These are phyloP conservation scores for Ilex asprella DNA, from an alignment of 257 asterid species.

Conservation along the genomic window DNA sequence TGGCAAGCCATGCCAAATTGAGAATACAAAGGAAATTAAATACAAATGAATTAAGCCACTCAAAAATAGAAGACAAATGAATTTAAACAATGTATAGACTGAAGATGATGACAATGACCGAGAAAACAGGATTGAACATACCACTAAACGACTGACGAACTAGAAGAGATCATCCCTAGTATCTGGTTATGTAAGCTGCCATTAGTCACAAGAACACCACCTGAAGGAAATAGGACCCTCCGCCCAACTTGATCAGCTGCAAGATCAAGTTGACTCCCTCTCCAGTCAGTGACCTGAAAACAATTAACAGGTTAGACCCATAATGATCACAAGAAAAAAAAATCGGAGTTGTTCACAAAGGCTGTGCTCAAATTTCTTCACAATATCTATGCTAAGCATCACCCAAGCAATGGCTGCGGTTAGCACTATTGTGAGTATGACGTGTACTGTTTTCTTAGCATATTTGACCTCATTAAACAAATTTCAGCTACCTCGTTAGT, in stretches of 20 bases:
- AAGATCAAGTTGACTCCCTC: conserved; percentile 56
- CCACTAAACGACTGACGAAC: conserved; percentile 21
- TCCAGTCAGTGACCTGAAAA: conserved; percentile 84
- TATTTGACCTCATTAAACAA: too few relatives aligned
- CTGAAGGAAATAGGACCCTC: conserved; percentile 61
- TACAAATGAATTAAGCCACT: neutral
- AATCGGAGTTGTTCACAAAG: too few relatives aligned
- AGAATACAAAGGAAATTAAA: too few relatives aligned
- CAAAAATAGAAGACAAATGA: neutral
- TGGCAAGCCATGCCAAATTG: too few relatives aligned
- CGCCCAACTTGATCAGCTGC: conserved; percentile 59
- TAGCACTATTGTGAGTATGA: too few relatives aligned
- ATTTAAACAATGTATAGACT: too few relatives aligned
- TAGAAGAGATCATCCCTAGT: conserved; percentile 46
- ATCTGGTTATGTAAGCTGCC: conserved; percentile 44
- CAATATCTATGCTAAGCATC: neutral
- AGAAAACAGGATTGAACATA: too few relatives aligned
- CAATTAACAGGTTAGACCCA: neutral
- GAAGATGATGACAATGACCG: neutral
- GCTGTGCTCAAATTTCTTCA: too few relatives aligned
- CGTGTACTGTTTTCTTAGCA: too few relatives aligned
- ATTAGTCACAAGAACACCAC: conserved; percentile 77
- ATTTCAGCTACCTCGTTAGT: too few relatives aligned
- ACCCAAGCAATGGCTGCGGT: neutral
- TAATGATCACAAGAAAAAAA: neutral